These are phyloP conservation scores for Leccinum arenicola DNA, from an alignment of 768 basidiomycete species.

Conservation along the genomic window DNA sequence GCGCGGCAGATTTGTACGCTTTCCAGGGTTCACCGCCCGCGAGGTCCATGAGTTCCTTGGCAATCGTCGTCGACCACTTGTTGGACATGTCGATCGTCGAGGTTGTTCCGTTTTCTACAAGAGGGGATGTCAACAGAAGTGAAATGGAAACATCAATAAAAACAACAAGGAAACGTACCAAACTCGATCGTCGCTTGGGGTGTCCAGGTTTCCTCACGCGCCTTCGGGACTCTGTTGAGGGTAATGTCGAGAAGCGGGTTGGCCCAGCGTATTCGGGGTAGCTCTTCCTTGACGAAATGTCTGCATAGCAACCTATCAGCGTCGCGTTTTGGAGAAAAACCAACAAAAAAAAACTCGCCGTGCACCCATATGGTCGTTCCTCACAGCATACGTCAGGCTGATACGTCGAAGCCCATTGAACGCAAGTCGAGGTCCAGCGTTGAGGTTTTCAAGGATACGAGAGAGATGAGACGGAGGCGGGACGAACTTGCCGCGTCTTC, in stretches of 20 bases:
- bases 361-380: conserved; percentile 74
- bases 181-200: conserved; percentile 62
- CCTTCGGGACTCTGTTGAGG: conserved; percentile 54
- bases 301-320: conserved; percentile 33
- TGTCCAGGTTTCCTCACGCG: conserved; percentile 51
- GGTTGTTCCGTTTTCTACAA: conserved; percentile 43
- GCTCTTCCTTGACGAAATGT: conserved; percentile 76
- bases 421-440: conserved; percentile 47
- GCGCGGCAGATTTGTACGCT: conserved; percentile 48
- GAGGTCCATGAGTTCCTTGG: conserved; percentile 66
- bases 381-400: conserved; percentile 53
- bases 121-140: background rate
- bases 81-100: conserved; percentile 53
- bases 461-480: conserved; percentile 57
- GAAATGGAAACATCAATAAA: background rate
- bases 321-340: background rate
- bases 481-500: conserved; percentile 29
- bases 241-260: conserved; percentile 66
- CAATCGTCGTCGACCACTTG: conserved; percentile 68
- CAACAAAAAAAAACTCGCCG: conserved; percentile 42
- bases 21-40: conserved; percentile 62
- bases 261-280: conserved; percentile 74
- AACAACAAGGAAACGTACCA: conserved; percentile 43
- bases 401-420: conserved; percentile 49
- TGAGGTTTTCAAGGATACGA: conserved; percentile 49